Evolutionary conservation across 2,329 filamentous ascomycete species (phyloP).

Genomic region (Rhytidhysteron rufulum): DNA sequence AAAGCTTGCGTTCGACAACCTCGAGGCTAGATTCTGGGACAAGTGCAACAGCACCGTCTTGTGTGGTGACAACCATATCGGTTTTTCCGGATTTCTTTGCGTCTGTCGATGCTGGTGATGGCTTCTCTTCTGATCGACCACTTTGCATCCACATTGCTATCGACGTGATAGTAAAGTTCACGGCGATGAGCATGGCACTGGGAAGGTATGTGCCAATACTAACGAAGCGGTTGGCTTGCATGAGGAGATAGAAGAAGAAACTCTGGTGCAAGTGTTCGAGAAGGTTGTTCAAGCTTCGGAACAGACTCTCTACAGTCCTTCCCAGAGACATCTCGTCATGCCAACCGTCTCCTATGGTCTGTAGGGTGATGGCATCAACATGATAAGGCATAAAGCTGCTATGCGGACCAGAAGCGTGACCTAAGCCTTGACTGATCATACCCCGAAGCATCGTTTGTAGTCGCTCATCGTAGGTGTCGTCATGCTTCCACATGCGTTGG

Average conservation of each 20-base stretch:
- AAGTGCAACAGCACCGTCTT: slow-evolving; percentile 32
- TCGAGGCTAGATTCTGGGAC: slow-evolving; percentile 36
- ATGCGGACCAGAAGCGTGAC: slow-evolving; percentile 84
- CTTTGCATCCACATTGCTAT: slow-evolving; percentile 92
- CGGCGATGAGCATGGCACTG: slow-evolving; percentile 93
- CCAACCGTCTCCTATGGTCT: slow-evolving; percentile 87
- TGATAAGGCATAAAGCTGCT: slow-evolving; percentile 97
- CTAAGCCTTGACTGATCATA: slow-evolving; percentile 87
- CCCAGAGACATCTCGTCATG: slow-evolving; percentile 97
- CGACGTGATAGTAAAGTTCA: slow-evolving; percentile 92
- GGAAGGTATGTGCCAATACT: slow-evolving; percentile 97
- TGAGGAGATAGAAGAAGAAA: slow-evolving; percentile 97
- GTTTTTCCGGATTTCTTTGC: slow-evolving; percentile 1
- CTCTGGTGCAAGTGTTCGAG: slow-evolving; percentile 96
- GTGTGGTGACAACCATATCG: slow-evolving; percentile 44
- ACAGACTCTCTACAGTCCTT: slow-evolving; percentile 81
- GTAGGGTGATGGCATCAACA: slow-evolving; percentile 90
- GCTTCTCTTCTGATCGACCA: slow-evolving; percentile 45
- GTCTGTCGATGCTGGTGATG: slow-evolving; percentile 7
- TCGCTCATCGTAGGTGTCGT: slow-evolving; percentile 74
- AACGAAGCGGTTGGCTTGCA: slow-evolving; percentile 88
- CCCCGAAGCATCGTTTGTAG: slow-evolving; percentile 85
- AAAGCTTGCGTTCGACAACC: slow-evolving; percentile 60
- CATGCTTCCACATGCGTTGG: slow-evolving; percentile 78
- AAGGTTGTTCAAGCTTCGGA: slow-evolving; percentile 91